phyloP scores from a whole-genome alignment of 495 filamentous ascomycete genomes.

The Penicillium turbatum region DNA sequence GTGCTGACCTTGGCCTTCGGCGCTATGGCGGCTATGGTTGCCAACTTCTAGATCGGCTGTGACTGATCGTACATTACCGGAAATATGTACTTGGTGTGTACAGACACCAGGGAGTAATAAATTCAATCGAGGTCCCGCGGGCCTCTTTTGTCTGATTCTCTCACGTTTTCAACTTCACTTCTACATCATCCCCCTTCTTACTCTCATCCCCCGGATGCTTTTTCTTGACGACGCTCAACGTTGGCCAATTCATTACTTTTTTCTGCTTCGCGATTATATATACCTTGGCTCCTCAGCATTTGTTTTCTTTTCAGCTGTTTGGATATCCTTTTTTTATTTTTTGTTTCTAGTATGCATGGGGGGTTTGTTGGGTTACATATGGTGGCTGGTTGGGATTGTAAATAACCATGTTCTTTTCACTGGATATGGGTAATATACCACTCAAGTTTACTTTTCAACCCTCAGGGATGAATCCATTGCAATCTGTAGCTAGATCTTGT shows the following conservation, averaged over 20 bases:
- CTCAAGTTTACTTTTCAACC: background rate
- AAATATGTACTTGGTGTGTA: constrained; percentile 10
- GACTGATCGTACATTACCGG: constrained; percentile 1
- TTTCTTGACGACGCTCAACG: constrained; percentile 26
- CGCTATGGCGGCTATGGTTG: constrained; percentile 26
- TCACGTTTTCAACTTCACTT: constrained; percentile 16
- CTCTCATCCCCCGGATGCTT: constrained; percentile 8
- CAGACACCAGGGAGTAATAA: constrained; percentile 6
- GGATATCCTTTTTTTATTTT: constrained; percentile 25
- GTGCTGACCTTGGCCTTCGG: constrained; percentile 27
- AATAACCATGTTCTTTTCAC: constrained; percentile 15
- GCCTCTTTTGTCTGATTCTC: constrained; percentile 13
- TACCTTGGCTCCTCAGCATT: constrained; percentile 24
- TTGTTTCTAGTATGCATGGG: constrained; percentile 20
- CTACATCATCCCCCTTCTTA: constrained; percentile 19
- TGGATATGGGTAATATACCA: constrained; percentile 18
- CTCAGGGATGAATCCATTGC: background rate
- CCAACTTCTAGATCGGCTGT: constrained; percentile 19
- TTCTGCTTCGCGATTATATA: constrained; percentile 20
- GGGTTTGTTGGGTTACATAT: constrained; percentile 18
- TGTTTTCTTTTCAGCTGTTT: constrained; percentile 22
- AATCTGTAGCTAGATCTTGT: background rate
- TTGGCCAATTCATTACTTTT: constrained; percentile 10
- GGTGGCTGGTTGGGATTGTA: constrained; percentile 13
- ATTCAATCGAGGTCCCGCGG: constrained; percentile 9